A percentile compares a stretch with the other conserved stretches of the same genome.
phyloP scores from a whole-genome alignment of 2,329 filamentous ascomycete genomes.

The Aurifilum marmelostoma region DNA sequence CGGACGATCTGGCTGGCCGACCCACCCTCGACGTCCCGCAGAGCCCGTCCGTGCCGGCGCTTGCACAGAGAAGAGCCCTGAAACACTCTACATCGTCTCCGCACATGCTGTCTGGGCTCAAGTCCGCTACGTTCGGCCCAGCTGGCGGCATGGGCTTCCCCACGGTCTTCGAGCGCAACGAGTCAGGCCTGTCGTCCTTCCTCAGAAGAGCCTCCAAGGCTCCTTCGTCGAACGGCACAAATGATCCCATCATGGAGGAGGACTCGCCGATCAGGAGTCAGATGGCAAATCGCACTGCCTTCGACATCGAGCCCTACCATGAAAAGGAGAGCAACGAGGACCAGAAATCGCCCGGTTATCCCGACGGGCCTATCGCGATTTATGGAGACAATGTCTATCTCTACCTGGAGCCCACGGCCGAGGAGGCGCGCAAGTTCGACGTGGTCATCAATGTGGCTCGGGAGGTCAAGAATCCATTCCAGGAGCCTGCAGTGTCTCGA shows the following conservation, averaged over 20 bases:
- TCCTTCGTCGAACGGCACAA: slow-evolving; percentile 36
- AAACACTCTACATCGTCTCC: slow-evolving; percentile 72
- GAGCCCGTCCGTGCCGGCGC: slow-evolving; percentile 60
- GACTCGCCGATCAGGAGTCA: slow-evolving; percentile 63
- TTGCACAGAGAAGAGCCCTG: slow-evolving; percentile 63
- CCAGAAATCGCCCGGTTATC: slow-evolving; percentile 80
- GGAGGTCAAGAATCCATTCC: slow-evolving; percentile 79
- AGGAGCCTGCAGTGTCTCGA: slow-evolving; percentile 33
- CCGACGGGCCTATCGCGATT: slow-evolving; percentile 79
- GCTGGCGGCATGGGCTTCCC: slow-evolving; percentile 67
- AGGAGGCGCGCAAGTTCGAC: slow-evolving; percentile 77
- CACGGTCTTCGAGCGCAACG: slow-evolving; percentile 61
- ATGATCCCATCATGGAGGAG: slow-evolving; percentile 56
- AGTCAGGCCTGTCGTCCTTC: slow-evolving; percentile 62
- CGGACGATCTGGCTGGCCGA: slow-evolving; percentile 57
- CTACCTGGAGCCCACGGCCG: slow-evolving; percentile 77
- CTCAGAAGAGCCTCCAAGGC: slow-evolving; percentile 54
- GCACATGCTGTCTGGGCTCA: slow-evolving; percentile 64
- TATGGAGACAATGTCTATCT: slow-evolving; percentile 78
- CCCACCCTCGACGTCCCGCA: slow-evolving; percentile 57
- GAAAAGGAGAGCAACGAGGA: slow-evolving; percentile 76
- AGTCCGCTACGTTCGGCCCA: slow-evolving; percentile 63
- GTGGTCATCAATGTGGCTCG: slow-evolving; percentile 84
- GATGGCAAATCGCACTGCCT: slow-evolving; percentile 61
- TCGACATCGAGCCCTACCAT: slow-evolving; percentile 63